A percentile compares a stretch with the other conserved stretches of the same genome.
Evolutionary conservation across 2,329 filamentous ascomycete species (phyloP).

Genomic region (Paecilomyces sp.): DNA sequence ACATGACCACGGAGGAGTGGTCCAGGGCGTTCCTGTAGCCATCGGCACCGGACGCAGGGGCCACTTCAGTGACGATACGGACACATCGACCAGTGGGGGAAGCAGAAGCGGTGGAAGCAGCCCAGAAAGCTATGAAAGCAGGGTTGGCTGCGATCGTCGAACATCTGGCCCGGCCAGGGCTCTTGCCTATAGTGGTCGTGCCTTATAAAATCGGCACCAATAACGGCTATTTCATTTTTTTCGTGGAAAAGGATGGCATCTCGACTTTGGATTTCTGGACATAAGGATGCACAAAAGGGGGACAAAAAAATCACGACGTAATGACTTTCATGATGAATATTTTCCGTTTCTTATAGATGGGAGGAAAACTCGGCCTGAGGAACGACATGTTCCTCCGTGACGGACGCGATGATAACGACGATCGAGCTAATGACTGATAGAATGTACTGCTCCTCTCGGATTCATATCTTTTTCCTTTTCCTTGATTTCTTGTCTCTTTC

Average conservation of each 20-base stretch:
- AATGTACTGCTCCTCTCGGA: not conserved
- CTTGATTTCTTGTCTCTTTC: not conserved
- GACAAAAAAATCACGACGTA: constrained; percentile 3
- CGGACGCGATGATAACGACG: not conserved
- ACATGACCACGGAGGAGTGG: constrained; percentile 46
- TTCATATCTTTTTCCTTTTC: not conserved
- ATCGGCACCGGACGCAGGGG: constrained; percentile 54
- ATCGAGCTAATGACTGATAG: not conserved
- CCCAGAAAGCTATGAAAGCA: constrained; percentile 32
- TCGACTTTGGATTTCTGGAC: not conserved
- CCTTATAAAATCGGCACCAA: constrained; percentile 1
- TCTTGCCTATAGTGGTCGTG: constrained; percentile 15
- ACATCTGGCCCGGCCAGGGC: constrained; percentile 15
- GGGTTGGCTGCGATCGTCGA: constrained; percentile 14
- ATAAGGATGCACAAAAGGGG: not conserved
- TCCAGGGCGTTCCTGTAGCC: constrained; percentile 57
- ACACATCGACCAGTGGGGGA: constrained; percentile 33
- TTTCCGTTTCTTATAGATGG: not conserved
- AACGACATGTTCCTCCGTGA: not conserved
- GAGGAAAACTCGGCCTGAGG: not conserved
- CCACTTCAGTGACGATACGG: constrained; percentile 42
- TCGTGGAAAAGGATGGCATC: not conserved
- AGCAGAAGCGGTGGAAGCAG: constrained; percentile 51
- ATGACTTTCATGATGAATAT: constrained; percentile 7
- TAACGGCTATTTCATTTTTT: not conserved